Evolutionary conservation across 1,139 yeast genomes (phyloP).

Genomic region (Hyphopichia pseudoburtonii): DNA sequence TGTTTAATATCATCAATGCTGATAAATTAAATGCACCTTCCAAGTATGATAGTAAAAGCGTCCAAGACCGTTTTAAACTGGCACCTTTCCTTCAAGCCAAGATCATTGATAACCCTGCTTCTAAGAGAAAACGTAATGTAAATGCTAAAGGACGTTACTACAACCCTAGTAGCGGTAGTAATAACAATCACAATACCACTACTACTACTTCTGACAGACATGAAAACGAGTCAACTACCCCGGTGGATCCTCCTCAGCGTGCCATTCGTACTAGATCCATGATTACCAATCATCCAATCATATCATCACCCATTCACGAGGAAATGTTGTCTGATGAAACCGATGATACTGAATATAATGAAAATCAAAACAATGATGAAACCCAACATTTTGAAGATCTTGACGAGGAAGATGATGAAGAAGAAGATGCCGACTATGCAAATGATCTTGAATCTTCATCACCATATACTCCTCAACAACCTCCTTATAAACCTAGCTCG

Average conservation of each 20-base stretch:
- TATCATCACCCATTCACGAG: conserved; percentile 44
- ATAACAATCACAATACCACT: background rate
- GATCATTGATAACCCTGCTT: conserved; percentile 35
- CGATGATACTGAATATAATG: conserved; percentile 36
- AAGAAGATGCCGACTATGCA: conserved; percentile 20
- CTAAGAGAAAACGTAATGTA: conserved; percentile 12
- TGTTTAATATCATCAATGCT: conserved; percentile 43
- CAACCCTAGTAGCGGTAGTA: conserved; percentile 1
- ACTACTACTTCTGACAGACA: background rate
- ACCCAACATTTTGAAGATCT: no score
- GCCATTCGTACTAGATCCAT: conserved; percentile 49
- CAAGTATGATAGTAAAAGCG: conserved; percentile 41
- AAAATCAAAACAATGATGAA: conserved; percentile 19
- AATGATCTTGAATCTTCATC: conserved; percentile 24
- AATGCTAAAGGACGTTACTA: background rate
- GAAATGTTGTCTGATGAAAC: conserved; percentile 31
- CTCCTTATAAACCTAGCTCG: conserved; percentile 26
- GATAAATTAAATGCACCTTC: conserved; percentile 42
- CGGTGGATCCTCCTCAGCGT: conserved; percentile 28
- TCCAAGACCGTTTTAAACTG: conserved; percentile 49
- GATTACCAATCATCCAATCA: conserved; percentile 31
- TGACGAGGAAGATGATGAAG: conserved; percentile 18
- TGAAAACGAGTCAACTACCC: conserved; percentile 14
- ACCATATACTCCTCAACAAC: conserved; percentile 45
- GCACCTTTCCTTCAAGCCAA: conserved; percentile 47